Percentiles rank a stretch among this genome's conserved stretches.
These are phyloP conservation scores for Wickerhamomyces bisporus DNA, from an alignment of 805 yeast species.

Conservation along the genomic window DNA sequence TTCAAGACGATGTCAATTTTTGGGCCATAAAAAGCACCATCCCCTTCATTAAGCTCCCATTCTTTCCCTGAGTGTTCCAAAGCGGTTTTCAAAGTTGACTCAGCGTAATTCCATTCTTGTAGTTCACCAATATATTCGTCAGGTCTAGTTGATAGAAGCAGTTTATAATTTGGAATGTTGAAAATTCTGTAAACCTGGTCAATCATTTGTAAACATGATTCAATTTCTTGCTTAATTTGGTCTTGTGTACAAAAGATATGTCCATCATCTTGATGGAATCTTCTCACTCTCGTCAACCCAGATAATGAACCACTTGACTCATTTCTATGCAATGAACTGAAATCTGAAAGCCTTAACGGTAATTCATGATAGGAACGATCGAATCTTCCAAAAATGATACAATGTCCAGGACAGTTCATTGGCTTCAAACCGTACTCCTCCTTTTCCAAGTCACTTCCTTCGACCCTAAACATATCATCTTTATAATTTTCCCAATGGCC, in stretches of 20 bases:
- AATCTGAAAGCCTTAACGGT: slow-evolving; percentile 83
- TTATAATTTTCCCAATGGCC: slow-evolving; percentile 97
- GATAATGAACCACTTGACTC: slow-evolving; percentile 92
- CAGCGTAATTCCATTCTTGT: slow-evolving; percentile 82
- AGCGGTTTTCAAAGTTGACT: slow-evolving; percentile 54
- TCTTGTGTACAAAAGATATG: slow-evolving; percentile 84
- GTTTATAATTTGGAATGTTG: slow-evolving; percentile 39
- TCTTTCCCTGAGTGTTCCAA: slow-evolving; percentile 46
- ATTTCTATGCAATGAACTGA: slow-evolving; percentile 88
- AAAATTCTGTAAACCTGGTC: slow-evolving; percentile 68
- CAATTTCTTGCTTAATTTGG: slow-evolving; percentile 74
- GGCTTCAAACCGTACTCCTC: slow-evolving; percentile 82
- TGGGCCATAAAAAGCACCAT: slow-evolving; percentile 96
- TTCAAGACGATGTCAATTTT: slow-evolving; percentile 82
- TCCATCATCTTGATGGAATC: slow-evolving; percentile 98
- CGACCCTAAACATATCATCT: slow-evolving; percentile 90
- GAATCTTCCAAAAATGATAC: slow-evolving; percentile 69
- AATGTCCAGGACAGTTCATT: slow-evolving; percentile 95
- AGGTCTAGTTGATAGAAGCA: slow-evolving; percentile 84
- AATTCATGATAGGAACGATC: slow-evolving; percentile 81
- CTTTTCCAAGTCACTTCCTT: slow-evolving; percentile 40
- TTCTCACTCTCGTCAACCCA: slow-evolving; percentile 87
- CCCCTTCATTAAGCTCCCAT: slow-evolving; percentile 83
- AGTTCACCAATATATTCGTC: slow-evolving; percentile 72
- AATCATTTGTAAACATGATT: slow-evolving; percentile 64